A percentile compares a stretch with the other conserved stretches of the same genome.
Conservation (phyloP, 2,329 filamentous ascomycete species). For the Colletotrichum sp. region DNA sequence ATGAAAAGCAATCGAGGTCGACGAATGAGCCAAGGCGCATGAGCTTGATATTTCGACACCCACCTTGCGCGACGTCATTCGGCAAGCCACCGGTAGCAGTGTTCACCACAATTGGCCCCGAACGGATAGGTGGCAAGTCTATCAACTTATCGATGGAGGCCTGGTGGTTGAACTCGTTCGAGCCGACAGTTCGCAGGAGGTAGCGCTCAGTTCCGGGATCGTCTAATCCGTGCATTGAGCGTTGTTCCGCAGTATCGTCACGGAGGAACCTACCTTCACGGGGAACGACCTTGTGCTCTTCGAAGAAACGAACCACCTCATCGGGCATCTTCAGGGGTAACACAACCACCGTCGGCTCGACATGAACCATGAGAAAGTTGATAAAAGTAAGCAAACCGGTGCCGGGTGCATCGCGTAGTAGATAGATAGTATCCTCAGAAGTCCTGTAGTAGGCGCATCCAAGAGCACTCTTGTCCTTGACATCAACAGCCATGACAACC, state of each 20-base stretch:
- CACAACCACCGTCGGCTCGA: conserved; percentile 61
- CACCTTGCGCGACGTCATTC: conserved; percentile 29
- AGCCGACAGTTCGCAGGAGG: conserved; percentile 69
- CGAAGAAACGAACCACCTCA: conserved; percentile 34
- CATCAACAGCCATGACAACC: conserved; percentile 80
- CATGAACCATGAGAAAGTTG: conserved; percentile 58
- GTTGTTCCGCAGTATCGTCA: background rate
- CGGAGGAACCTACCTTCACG: conserved; percentile 4
- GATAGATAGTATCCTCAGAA: conserved; percentile 69
- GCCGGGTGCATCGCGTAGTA: conserved; percentile 71
- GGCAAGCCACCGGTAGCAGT: background rate
- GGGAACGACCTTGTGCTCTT: conserved; percentile 23
- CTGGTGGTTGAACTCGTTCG: conserved; percentile 74
- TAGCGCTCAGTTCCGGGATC: background rate
- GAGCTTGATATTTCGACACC: conserved; percentile 62
- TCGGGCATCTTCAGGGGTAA: conserved; percentile 53
- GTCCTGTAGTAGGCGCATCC: conserved; percentile 87
- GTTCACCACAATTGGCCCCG: background rate
- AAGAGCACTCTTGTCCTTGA: conserved; percentile 71
- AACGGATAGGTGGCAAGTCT: conserved; percentile 54
- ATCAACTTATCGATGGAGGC: conserved; percentile 70
- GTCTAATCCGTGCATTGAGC: background rate
- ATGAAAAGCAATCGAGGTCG: conserved; percentile 75
- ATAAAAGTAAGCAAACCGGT: conserved; percentile 36
- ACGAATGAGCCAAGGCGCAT: conserved; percentile 74